Evolutionary conservation across 768 basidiomycete genomes (phyloP).

Genomic region (Boletus tomentosulus): DNA sequence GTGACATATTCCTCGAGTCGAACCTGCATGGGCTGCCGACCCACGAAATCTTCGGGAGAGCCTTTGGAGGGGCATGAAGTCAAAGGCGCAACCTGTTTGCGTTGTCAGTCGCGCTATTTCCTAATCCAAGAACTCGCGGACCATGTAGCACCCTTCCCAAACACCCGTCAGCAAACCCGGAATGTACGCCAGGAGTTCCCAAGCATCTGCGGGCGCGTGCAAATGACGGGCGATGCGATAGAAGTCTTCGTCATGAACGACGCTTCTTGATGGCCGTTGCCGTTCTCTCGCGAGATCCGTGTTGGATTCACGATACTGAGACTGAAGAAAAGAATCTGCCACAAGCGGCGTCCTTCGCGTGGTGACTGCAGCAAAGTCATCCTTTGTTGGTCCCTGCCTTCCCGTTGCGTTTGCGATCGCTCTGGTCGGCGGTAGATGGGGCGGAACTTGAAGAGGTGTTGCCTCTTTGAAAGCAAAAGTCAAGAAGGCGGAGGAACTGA

Average conservation of each 20-base stretch:
- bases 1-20: constrained; percentile 42
- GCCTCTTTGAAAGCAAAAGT: constrained; percentile 51
- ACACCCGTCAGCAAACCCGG: constrained; percentile 49
- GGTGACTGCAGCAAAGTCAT: constrained; percentile 45
- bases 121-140: constrained; percentile 29
- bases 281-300: constrained; percentile 30
- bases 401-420: constrained; percentile 41
- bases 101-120: constrained; percentile 15
- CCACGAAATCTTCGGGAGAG: constrained; percentile 34
- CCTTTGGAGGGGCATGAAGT: constrained; percentile 4
- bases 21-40: constrained; percentile 50
- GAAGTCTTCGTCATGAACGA: constrained; percentile 36
- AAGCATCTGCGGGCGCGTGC: constrained; percentile 14
- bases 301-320: constrained; percentile 26
- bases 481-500: constrained; percentile 47
- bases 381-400: constrained; percentile 49
- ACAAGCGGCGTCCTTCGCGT: constrained; percentile 46
- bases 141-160: constrained; percentile 63
- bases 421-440: constrained; percentile 49
- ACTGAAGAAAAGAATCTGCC: constrained; percentile 38
- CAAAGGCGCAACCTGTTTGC: constrained; percentile 26
- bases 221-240: constrained; percentile 27
- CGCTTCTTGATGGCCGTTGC: constrained; percentile 33
- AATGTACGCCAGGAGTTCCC: constrained; percentile 31
- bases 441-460: constrained; percentile 40